phyloP scores from a whole-genome alignment of 108 stramenopile species.

The Asterionellopsis glacialis region DNA sequence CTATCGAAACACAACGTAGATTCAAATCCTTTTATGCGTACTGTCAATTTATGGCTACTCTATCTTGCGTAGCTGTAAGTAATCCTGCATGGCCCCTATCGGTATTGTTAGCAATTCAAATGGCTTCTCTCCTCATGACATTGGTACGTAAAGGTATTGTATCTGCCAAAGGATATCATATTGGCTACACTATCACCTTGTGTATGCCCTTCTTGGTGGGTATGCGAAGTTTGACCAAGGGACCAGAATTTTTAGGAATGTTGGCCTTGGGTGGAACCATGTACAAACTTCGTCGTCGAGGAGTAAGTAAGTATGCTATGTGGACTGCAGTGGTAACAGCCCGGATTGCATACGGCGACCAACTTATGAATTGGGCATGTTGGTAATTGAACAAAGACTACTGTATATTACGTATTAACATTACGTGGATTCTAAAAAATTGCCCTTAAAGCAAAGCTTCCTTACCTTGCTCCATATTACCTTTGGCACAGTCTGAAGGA shows the following conservation, averaged over 20 bases:
- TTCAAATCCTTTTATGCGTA: constrained; percentile 72
- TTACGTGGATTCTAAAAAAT: no score
- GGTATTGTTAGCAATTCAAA: constrained; percentile 54
- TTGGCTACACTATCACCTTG: constrained; percentile 38
- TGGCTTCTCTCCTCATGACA: constrained; percentile 64
- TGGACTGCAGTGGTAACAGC: constrained; percentile 37
- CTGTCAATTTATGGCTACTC: constrained; percentile 58
- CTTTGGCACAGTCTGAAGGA: no score
- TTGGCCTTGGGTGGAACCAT: constrained; percentile 28
- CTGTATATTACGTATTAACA: not conserved
- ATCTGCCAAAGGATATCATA: constrained; percentile 46
- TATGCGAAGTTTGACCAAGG: constrained; percentile 13
- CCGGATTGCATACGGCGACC: constrained; percentile 37
- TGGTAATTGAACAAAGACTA: constrained; percentile 19
- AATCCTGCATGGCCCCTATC: constrained; percentile 55
- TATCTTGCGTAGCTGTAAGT: constrained; percentile 31
- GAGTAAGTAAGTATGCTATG: constrained; percentile 46
- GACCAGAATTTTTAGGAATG: constrained; percentile 18
- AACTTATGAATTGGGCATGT: constrained; percentile 15
- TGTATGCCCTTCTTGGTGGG: constrained; percentile 50
- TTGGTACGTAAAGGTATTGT: constrained; percentile 63
- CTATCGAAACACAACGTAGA: constrained; percentile 38
- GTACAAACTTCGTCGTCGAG: constrained; percentile 35
- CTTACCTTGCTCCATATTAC: no score
- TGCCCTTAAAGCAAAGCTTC: no score